Conservation (phyloP, 1,284 basidiomycete species). For the Papiliotrema fonsecae region DNA sequence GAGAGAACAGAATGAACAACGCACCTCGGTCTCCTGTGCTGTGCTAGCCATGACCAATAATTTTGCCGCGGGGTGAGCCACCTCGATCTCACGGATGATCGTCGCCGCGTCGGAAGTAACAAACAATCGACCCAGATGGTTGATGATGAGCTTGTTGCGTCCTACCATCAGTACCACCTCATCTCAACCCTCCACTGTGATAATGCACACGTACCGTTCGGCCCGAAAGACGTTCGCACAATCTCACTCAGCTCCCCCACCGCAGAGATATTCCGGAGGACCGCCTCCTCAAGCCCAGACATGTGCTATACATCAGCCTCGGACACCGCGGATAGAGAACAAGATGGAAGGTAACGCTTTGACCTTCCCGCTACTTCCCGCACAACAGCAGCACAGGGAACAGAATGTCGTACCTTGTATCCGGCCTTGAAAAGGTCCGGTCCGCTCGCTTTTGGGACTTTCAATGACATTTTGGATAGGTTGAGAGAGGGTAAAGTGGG, state of each 20-base stretch:
- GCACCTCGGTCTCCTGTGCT: conserved; percentile 88
- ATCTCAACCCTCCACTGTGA: neutral
- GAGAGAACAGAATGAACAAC: conserved; percentile 17
- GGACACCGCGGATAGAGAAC: neutral
- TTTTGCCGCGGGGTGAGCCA: conserved; percentile 97
- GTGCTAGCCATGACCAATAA: conserved; percentile 96
- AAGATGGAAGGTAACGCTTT: conserved; percentile 1
- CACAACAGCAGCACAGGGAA: neutral
- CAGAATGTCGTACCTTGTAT: conserved; percentile 64
- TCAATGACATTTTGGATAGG: conserved; percentile 66
- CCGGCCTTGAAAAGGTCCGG: conserved; percentile 88
- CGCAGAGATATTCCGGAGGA: conserved; percentile 91
- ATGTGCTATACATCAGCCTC: conserved; percentile 57
- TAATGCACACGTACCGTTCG: conserved; percentile 66
- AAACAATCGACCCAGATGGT: conserved; percentile 91
- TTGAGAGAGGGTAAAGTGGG: neutral
- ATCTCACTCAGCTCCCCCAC: conserved; percentile 91
- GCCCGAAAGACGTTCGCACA: conserved; percentile 92
- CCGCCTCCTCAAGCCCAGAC: conserved; percentile 87
- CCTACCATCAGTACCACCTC: conserved; percentile 51
- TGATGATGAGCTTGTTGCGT: conserved; percentile 92
- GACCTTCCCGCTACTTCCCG: too few relatives aligned
- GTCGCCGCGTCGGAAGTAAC: conserved; percentile 99
- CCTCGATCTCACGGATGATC: conserved; percentile 96
- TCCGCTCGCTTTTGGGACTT: conserved; percentile 85